These are phyloP conservation scores for Ophiostoma sp. DNA, from an alignment of 2,329 filamentous ascomycete species.

Conservation along the genomic window DNA sequence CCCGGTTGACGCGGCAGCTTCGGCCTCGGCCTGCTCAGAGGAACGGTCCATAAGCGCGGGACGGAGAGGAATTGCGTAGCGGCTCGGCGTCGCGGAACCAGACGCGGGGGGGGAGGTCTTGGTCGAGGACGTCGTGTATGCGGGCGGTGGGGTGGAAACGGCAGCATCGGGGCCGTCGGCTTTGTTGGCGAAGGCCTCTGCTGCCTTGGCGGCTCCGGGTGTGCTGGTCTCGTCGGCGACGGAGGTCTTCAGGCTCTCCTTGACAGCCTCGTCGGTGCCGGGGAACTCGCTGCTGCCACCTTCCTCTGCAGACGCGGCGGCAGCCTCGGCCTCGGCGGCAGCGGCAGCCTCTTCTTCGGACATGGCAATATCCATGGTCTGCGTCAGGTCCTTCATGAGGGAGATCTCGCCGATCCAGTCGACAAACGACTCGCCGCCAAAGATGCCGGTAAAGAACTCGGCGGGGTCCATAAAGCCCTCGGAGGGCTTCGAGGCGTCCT, in stretches of 20 bases:
- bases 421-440: conserved; percentile 89
- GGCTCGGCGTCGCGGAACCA: conserved; percentile 37
- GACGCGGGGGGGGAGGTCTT: conserved; percentile 34
- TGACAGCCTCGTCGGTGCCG: conserved; percentile 47
- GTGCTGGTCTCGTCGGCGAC: conserved; percentile 31
- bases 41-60: conserved; percentile 79
- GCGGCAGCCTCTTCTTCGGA: conserved; percentile 55
- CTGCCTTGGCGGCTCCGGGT: conserved; percentile 12
- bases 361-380: conserved; percentile 97
- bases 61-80: conserved; percentile 62
- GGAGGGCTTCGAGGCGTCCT: conserved; percentile 84
- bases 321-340: conserved; percentile 33
- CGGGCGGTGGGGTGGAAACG: not conserved
- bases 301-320: not conserved
- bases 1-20: conserved; percentile 54
- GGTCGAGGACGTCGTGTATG: conserved; percentile 19
- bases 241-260: conserved; percentile 47
- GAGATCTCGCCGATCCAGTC: conserved; percentile 98
- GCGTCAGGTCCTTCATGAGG: conserved; percentile 95
- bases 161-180: not conserved
- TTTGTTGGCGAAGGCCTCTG: conserved; percentile 21
- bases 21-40: conserved; percentile 69
- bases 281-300: conserved; percentile 48
- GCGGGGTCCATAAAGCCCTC: conserved; percentile 92
- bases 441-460: conserved; percentile 98